A percentile compares a stretch with the other conserved stretches of the same genome.
Evolutionary conservation across 2,329 filamentous ascomycete species (phyloP).

Genomic region (Colletotrichum gloeosporioides): DNA sequence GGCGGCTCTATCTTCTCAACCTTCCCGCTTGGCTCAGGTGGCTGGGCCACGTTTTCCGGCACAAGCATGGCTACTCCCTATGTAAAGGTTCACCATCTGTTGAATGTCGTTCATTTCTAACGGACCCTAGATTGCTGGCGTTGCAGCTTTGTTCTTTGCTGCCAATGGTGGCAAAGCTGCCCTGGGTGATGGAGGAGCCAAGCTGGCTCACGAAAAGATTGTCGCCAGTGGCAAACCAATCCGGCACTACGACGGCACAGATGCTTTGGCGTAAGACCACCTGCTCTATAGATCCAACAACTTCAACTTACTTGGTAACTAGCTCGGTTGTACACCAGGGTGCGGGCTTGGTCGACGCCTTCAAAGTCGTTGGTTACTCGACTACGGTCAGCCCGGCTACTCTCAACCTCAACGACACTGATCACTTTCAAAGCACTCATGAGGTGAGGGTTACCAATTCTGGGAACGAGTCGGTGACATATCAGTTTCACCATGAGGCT

Average conservation of each 20-base stretch:
- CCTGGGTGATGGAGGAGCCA: slow-evolving; percentile 25
- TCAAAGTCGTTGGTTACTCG: slow-evolving; percentile 41
- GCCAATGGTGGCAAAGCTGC: slow-evolving; percentile 25
- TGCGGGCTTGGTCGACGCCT: slow-evolving; percentile 46
- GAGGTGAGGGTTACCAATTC: slow-evolving; percentile 38
- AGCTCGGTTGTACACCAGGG: slow-evolving; percentile 31
- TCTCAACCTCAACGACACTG: slow-evolving; percentile 50
- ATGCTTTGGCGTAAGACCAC: not conserved
- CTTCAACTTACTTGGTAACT: not conserved
- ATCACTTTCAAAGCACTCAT: slow-evolving; percentile 35
- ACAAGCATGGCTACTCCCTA: slow-evolving; percentile 56
- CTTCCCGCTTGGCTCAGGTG: not conserved
- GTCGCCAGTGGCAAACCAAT: slow-evolving; percentile 19
- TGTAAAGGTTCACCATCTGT: not conserved
- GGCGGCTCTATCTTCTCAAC: not conserved
- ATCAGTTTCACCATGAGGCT: slow-evolving; percentile 27
- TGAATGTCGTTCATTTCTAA: not conserved
- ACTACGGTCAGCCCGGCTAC: slow-evolving; percentile 39
- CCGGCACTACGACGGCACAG: slow-evolving; percentile 21
- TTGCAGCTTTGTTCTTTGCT: slow-evolving; percentile 40
- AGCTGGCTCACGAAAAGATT: slow-evolving; percentile 21
- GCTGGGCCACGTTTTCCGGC: slow-evolving; percentile 31
- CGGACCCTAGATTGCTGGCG: slow-evolving; percentile 37
- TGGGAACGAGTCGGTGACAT: slow-evolving; percentile 35
- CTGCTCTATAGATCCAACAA: not conserved